Evolutionary conservation across 192 early-diverging fungal genomes (phyloP).

Genomic region (Dissophora globulifera): DNA sequence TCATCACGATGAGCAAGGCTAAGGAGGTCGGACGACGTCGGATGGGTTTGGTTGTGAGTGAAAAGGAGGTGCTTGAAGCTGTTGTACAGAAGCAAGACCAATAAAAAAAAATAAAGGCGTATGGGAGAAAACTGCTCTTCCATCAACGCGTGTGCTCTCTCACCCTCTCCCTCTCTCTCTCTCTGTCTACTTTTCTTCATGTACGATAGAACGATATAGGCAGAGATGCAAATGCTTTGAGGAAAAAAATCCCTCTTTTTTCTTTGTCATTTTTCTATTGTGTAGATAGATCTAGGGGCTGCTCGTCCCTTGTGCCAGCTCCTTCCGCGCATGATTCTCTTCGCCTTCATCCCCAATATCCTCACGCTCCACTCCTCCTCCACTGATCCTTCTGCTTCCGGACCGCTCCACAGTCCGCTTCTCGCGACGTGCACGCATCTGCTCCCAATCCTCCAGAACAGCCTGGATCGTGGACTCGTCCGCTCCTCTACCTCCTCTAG

Average conservation of each 20-base stretch:
- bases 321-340: not conserved
- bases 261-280: too few relatives aligned
- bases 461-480: constrained; percentile 26
- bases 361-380: not conserved
- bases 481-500: not conserved
- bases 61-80: constrained; percentile 47
- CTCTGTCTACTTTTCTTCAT: too few relatives aligned
- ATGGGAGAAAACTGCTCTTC: too few relatives aligned
- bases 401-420: not conserved
- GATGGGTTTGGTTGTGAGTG: constrained; percentile 23
- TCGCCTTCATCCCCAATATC: not conserved
- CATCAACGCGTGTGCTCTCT: too few relatives aligned
- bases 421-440: constrained; percentile 12
- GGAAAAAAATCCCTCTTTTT: too few relatives aligned
- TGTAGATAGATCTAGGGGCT: too few relatives aligned
- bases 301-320: not conserved
- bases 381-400: not conserved
- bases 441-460: constrained; percentile 29
- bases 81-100: too few relatives aligned
- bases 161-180: too few relatives aligned
- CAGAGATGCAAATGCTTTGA: too few relatives aligned
- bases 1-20: constrained; percentile 60
- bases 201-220: too few relatives aligned
- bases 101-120: too few relatives aligned
- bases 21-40: constrained; percentile 52